These are phyloP conservation scores for Lagerstroemia speciosa DNA, from an alignment of 345 rosid species.

Conservation along the genomic window DNA sequence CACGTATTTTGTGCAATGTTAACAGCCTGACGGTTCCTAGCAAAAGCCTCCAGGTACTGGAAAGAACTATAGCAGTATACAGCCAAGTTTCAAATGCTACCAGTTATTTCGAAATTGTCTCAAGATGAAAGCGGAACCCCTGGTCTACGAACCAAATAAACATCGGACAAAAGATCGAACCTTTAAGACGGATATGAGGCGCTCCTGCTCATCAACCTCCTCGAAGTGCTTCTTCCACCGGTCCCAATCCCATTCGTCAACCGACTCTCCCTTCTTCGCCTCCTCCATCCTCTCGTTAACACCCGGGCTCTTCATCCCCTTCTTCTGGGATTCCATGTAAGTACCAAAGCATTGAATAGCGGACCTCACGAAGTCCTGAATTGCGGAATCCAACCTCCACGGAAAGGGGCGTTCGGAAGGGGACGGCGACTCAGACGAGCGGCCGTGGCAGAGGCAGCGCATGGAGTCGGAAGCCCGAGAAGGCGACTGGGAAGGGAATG, in stretches of 20 bases:
- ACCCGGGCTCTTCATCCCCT: conserved; percentile 11
- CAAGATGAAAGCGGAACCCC: neutral
- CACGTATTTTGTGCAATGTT: neutral
- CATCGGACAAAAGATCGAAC: conserved; percentile 17
- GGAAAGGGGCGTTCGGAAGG: conserved; percentile 11
- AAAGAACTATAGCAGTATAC: neutral
- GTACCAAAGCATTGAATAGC: conserved; percentile 55
- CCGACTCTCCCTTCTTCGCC: conserved; percentile 11
- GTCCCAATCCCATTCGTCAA: conserved; percentile 76
- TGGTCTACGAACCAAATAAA: neutral
- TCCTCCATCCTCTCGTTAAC: neutral
- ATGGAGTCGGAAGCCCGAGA: conserved; percentile 25
- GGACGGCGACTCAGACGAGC: conserved; percentile 15
- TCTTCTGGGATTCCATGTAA: conserved; percentile 21
- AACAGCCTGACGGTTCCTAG: neutral
- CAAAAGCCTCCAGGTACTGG: neutral
- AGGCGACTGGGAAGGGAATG: conserved; percentile 14
- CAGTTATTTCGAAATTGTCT: neutral
- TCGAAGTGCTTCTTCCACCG: conserved; percentile 83
- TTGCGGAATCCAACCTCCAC: conserved; percentile 48
- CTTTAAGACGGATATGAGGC: conserved; percentile 65
- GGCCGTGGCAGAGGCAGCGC: conserved; percentile 38
- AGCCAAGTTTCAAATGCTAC: neutral
- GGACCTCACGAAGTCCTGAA: conserved; percentile 40
- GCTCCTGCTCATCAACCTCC: conserved; percentile 69